A percentile compares a stretch with the other conserved stretches of the same genome.
phyloP scores from a whole-genome alignment of 2,329 filamentous ascomycete genomes.

The Alternaria hordeiaustralica region DNA sequence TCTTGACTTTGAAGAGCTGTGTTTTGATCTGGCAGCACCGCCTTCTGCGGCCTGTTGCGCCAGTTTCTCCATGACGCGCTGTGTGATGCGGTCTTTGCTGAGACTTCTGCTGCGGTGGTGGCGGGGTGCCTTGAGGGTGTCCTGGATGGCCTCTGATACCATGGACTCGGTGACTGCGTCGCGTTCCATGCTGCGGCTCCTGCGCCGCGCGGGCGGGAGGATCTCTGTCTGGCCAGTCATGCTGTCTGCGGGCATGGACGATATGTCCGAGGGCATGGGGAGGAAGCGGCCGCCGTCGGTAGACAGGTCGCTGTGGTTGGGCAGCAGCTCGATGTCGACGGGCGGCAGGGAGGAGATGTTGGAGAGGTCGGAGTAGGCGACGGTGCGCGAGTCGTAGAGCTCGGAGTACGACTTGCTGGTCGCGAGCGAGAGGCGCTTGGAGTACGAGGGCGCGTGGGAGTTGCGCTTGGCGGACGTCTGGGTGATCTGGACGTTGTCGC shows the following conservation, averaged over 20 bases:
- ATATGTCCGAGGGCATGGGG: conserved; percentile 81
- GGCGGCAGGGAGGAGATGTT: conserved; percentile 73
- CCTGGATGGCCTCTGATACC: conserved; percentile 27
- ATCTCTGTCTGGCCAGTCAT: conserved; percentile 65
- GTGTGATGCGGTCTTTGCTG: conserved; percentile 70
- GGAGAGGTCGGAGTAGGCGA: conserved; percentile 76
- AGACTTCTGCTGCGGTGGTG: conserved; percentile 67
- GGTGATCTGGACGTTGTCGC: conserved; percentile 86
- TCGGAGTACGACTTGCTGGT: conserved; percentile 53
- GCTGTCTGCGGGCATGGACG: conserved; percentile 77
- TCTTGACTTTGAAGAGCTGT: conserved; percentile 17
- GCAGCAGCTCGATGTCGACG: conserved; percentile 87
- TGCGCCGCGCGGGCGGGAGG: conserved; percentile 53
- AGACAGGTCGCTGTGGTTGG: conserved; percentile 68
- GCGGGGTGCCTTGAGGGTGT: conserved; percentile 65
- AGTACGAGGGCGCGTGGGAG: conserved; percentile 71
- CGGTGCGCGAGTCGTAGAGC: conserved; percentile 30
- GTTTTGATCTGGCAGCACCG: conserved; percentile 40
- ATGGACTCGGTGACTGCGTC: conserved; percentile 39
- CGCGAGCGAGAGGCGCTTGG: conserved; percentile 69
- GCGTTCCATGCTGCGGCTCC: conserved; percentile 59
- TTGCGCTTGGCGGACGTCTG: conserved; percentile 69
- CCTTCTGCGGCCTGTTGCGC: conserved; percentile 56
- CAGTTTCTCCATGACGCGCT: conserved; percentile 73
- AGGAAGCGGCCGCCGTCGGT: conserved; percentile 69